Evolutionary conservation across 2,329 filamentous ascomycete species (phyloP), one percentile per base, ranked within the genome.

Genomic region (Aspergillus aculeatinus): DNA sequence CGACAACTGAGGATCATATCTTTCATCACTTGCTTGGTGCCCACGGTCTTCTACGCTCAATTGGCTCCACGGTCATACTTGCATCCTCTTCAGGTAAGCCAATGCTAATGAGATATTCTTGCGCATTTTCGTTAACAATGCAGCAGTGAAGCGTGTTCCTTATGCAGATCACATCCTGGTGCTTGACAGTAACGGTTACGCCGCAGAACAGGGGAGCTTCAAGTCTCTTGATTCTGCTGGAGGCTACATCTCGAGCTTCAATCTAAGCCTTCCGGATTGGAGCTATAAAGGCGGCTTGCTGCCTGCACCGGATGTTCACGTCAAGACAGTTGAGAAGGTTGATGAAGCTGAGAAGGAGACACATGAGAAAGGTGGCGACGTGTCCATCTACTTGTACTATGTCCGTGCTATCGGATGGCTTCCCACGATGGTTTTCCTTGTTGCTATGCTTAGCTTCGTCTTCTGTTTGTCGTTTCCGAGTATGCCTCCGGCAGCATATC

Each of bases 1-100:
- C 76, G 10, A 73, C 77, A 16, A 83, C 81, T 0, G 81, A 82
- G 58, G 78, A 80, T 31, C 73, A 76, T 33, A 78, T 83, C 14
- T 82, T 81, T 67, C 73, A 80, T 60, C 75, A 72, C 51, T 67
- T 84, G 0, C 72, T 83, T 44, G 80, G 81, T 2, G 68, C 67
- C 12, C 68, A 79, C n/a, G 81, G 81, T 12, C 68, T 83, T 5
- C 66, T 84, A 1, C 74, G 77, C 29, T 70, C 74, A 48, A 73
- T 74, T 51, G 70, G 73, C 33, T 67, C 74, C 5, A 79, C 77
- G 0, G 69, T 80, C 9, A 70, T 81, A 9, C 62, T 80, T 35
- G 73, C 74, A 9, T 76, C 76, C 21, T 76, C 74, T 19, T 73
- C 75, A 23, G 69, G 71, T 70, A 66, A 61, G 63, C 44, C 10